Evolutionary conservation across 768 basidiomycete species (phyloP).

Genomic region (Russula abietina): DNA sequence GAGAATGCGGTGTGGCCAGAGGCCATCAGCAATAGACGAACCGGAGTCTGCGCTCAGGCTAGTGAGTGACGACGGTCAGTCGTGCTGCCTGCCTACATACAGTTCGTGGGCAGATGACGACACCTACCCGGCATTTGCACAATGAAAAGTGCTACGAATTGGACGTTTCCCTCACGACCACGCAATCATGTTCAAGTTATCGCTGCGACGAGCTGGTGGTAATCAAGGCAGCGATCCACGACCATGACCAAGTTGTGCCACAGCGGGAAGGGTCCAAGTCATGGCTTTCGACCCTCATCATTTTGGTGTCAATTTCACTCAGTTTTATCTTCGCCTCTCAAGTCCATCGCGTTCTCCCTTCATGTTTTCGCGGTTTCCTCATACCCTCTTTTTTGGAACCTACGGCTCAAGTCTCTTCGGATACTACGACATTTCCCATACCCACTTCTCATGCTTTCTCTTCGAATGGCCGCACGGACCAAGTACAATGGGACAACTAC

Average conservation of each 20-base stretch:
- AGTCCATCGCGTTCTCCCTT: not conserved
- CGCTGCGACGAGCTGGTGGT: not conserved
- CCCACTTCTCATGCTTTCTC: not conserved
- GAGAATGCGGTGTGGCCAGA: no score
- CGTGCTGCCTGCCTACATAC: no score
- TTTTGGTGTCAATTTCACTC: not conserved
- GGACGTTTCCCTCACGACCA: not conserved
- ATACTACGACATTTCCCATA: not conserved
- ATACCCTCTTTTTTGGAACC: not conserved
- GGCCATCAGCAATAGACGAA: no score
- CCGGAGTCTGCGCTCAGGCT: not conserved
- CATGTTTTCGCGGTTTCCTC: not conserved
- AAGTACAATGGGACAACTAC: conserved; percentile 25
- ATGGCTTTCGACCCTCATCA: conserved; percentile 8
- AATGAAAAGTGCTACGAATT: not conserved
- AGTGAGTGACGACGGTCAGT: not conserved
- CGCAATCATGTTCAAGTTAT: not conserved
- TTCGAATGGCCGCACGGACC: conserved; percentile 19
- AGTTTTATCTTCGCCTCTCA: not conserved
- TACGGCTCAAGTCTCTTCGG: not conserved
- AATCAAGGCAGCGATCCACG: not conserved
- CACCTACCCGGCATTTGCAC: not conserved
- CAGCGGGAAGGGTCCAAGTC: not conserved
- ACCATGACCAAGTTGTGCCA: not conserved
- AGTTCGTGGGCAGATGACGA: not conserved